These are phyloP conservation scores for Chaetoceros muelleri DNA, from an alignment of 108 stramenopile genomes.

Conservation along the genomic window DNA sequence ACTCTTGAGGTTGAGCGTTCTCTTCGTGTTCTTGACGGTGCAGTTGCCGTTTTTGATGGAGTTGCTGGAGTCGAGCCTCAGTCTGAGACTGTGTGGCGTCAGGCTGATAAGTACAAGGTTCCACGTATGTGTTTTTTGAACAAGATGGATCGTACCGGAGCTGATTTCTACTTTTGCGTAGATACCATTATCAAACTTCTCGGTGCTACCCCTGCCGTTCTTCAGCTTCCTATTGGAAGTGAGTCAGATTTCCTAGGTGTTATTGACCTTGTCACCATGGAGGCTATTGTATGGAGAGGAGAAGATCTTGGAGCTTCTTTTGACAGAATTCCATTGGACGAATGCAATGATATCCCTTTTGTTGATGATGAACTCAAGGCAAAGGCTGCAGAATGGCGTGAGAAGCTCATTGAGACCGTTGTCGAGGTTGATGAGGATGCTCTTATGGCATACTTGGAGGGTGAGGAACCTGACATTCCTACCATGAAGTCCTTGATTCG, in stretches of 20 bases:
- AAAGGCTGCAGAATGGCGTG: conserved; percentile 73
- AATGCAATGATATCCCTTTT: conserved; percentile 77
- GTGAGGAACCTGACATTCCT: conserved; percentile 64
- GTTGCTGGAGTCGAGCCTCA: conserved; percentile 99
- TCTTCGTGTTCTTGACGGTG: conserved; percentile 96
- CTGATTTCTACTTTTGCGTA: conserved; percentile 94
- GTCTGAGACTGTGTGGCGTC: conserved; percentile 99
- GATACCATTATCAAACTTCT: conserved; percentile 89
- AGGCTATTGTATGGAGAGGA: conserved; percentile 91
- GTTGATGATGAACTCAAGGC: conserved; percentile 82
- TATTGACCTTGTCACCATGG: conserved; percentile 94
- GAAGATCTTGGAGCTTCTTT: conserved; percentile 96
- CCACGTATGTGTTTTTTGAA: conserved; percentile 99
- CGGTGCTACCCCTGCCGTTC: conserved; percentile 85
- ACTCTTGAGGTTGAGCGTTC: conserved; percentile 95
- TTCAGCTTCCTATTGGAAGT: conserved; percentile 91
- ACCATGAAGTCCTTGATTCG: conserved; percentile 85
- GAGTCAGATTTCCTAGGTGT: conserved; percentile 92
- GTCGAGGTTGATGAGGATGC: conserved; percentile 90
- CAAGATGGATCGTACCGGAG: conserved; percentile 99
- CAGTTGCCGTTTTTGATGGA: conserved; percentile 97
- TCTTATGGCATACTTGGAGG: conserved; percentile 83
- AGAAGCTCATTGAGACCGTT: conserved; percentile 74
- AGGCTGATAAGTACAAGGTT: conserved; percentile 95
- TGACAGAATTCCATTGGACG: conserved; percentile 79